A percentile compares a stretch with the other conserved stretches of the same genome.
Conservation (phyloP, 1,284 basidiomycete species). For the Sanghuangporus sanghuang region DNA sequence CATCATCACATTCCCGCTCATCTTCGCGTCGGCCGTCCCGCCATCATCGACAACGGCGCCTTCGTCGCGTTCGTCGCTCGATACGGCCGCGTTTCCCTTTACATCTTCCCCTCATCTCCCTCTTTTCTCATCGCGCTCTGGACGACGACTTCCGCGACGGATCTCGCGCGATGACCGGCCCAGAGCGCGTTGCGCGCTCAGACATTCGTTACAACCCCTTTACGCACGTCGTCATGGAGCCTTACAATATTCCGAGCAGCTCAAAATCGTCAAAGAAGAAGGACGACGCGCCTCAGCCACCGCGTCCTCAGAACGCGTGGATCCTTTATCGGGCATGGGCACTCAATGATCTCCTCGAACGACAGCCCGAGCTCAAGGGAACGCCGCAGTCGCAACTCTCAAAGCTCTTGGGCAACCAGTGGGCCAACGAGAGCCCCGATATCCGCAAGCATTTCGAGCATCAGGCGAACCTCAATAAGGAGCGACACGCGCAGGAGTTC, state of each 20-base stretch:
- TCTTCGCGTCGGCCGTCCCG: background rate
- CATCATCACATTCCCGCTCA: background rate
- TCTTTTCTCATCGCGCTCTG: conserved; percentile 6
- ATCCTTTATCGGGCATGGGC: conserved; percentile 83
- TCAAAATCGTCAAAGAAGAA: background rate
- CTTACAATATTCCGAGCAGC: background rate
- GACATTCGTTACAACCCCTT: conserved; percentile 1
- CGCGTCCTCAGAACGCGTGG: conserved; percentile 86
- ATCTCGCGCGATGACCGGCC: conserved; percentile 9
- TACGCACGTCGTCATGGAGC: conserved; percentile 5
- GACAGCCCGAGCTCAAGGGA: conserved; percentile 27
- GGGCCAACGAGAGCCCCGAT: conserved; percentile 54
- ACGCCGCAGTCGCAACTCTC: conserved; percentile 68
- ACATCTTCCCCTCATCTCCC: background rate
- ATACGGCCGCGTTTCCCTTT: background rate
- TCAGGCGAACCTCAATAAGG: conserved; percentile 63
- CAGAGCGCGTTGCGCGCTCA: conserved; percentile 5
- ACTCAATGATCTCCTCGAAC: conserved; percentile 37
- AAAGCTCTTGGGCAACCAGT: conserved; percentile 61
- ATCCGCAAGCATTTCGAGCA: conserved; percentile 62
- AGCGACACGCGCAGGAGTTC: conserved; percentile 56
- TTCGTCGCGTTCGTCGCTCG: background rate
- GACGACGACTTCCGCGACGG: conserved; percentile 13
- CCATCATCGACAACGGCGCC: background rate
- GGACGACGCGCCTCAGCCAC: conserved; percentile 33